Evolutionary conservation across 129 eudicot species (phyloP).

Genomic region (Helianthus annuus): HanXRQr2.0-SUNRISE NC_035447.2:16434305-16434804

Average conservation of each 20-base stretch:
- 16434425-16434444: slow-evolving; percentile 20
- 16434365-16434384: slow-evolving; percentile 10
- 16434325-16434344: background rate
- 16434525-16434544: slow-evolving; percentile 91
- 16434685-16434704: slow-evolving; percentile 38
- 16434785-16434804: slow-evolving; percentile 76
- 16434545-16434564: slow-evolving; percentile 95
- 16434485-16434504: slow-evolving; percentile 53
- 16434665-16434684: slow-evolving; percentile 76
- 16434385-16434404: background rate
- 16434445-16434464: slow-evolving; percentile 19
- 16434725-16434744: slow-evolving; percentile 5
- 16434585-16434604: slow-evolving; percentile 89
- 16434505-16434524: slow-evolving; percentile 81
- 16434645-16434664: slow-evolving; percentile 89
- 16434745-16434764: background rate
- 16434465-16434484: background rate
- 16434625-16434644: slow-evolving; percentile 91
- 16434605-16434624: slow-evolving; percentile 97
- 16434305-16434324: slow-evolving; percentile 24
- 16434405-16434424: background rate
- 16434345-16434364: slow-evolving; percentile 2
- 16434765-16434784: slow-evolving; percentile 90
- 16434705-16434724: slow-evolving; percentile 11
- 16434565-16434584: slow-evolving; percentile 95